Percentiles rank a stretch among this genome's conserved stretches.
These are phyloP conservation scores for Penicillium dipodomyicola DNA, from an alignment of 495 filamentous ascomycete species.

Conservation along the genomic window DNA sequence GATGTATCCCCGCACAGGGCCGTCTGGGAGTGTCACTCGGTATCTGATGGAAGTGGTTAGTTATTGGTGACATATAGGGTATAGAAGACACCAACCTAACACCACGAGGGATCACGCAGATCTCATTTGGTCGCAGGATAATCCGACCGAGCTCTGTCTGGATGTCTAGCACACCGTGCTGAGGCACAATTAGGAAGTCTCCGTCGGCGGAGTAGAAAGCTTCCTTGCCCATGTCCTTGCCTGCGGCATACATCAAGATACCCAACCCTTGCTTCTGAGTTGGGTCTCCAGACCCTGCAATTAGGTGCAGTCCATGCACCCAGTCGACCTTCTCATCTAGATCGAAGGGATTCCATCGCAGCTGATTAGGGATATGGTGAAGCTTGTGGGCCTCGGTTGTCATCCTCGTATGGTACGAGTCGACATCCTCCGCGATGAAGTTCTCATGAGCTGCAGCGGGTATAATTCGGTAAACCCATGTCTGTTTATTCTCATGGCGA, in stretches of 20 bases:
- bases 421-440: slow-evolving; percentile 57
- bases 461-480: slow-evolving; percentile 92
- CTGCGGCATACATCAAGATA: slow-evolving; percentile 79
- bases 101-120: slow-evolving; percentile 82
- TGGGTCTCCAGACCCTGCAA: slow-evolving; percentile 81
- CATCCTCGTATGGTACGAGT: slow-evolving; percentile 53
- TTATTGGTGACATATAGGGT: neutral
- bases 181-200: slow-evolving; percentile 80
- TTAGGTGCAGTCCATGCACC: slow-evolving; percentile 70
- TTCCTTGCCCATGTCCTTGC: slow-evolving; percentile 71
- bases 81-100: slow-evolving; percentile 37
- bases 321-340: slow-evolving; percentile 71
- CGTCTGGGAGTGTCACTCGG: slow-evolving; percentile 63
- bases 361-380: slow-evolving; percentile 75
- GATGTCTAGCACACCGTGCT: slow-evolving; percentile 81
- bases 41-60: slow-evolving; percentile 48
- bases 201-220: slow-evolving; percentile 92
- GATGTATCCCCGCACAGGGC: slow-evolving; percentile 76
- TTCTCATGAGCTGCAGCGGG: slow-evolving; percentile 78
- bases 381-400: slow-evolving; percentile 51
- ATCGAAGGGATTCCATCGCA: slow-evolving; percentile 91
- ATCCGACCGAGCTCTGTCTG: slow-evolving; percentile 81
- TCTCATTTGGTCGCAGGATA: slow-evolving; percentile 84
- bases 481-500: slow-evolving; percentile 81
- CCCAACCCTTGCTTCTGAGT: slow-evolving; percentile 78